phyloP scores from a whole-genome alignment of 495 filamentous ascomycete species.

The Sordaria brevicollis region DNA sequence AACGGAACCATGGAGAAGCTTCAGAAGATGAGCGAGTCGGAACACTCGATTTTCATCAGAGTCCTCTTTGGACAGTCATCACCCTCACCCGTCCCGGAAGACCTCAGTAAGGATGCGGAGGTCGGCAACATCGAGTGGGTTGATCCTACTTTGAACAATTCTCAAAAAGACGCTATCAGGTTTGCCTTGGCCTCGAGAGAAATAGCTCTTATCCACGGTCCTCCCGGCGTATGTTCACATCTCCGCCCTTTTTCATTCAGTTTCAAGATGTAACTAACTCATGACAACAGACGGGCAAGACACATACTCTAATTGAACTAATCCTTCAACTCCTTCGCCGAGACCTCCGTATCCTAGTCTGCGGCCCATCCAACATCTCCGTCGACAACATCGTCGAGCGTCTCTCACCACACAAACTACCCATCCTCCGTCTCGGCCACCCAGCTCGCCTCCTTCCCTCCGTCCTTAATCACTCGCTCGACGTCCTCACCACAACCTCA shows the following conservation, averaged over 20 bases:
- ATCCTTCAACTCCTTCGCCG: constrained; percentile 73
- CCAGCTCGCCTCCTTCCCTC: constrained; percentile 85
- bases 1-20: constrained; percentile 78
- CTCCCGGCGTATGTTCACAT: constrained; percentile 54
- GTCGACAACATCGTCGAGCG: constrained; percentile 99
- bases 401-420: constrained; percentile 68
- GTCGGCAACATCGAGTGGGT: constrained; percentile 53
- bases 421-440: constrained; percentile 84
- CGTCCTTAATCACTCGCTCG: constrained; percentile 80
- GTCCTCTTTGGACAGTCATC: constrained; percentile 70
- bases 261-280: neutral
- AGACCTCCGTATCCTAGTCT: constrained; percentile 72
- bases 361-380: constrained; percentile 90
- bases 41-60: constrained; percentile 64
- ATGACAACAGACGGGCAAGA: constrained; percentile 67
- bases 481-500: constrained; percentile 84
- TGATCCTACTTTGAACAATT: constrained; percentile 73
- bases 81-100: constrained; percentile 43
- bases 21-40: constrained; percentile 56
- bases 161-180: constrained; percentile 80
- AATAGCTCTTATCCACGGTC: constrained; percentile 89
- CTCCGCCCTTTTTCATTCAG: neutral
- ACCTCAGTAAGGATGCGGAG: constrained; percentile 28
- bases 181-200: constrained; percentile 79
- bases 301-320: constrained; percentile 90